A percentile compares a stretch with the other conserved stretches of the same genome.
Conservation (phyloP, 2,329 filamentous ascomycete genomes). For the Cytospora schulzeri region DNA sequence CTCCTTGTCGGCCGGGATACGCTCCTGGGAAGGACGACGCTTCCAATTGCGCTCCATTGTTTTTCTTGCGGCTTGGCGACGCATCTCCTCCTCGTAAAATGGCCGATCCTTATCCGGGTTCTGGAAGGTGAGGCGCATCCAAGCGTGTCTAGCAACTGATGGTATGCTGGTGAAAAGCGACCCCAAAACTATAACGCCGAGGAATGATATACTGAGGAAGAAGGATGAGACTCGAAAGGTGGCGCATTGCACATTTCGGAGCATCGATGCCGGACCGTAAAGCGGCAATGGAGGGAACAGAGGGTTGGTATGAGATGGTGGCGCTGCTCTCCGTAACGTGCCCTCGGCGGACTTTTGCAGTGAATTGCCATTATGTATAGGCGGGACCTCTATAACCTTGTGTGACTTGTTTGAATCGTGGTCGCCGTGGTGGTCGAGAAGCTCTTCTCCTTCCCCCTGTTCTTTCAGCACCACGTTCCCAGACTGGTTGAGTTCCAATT, state of each 20-base stretch:
- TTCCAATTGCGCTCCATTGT: slow-evolving; percentile 67
- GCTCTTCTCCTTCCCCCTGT: slow-evolving; percentile 33
- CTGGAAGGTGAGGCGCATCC: slow-evolving; percentile 57
- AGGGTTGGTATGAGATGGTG: slow-evolving; percentile 72
- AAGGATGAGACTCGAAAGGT: slow-evolving; percentile 70
- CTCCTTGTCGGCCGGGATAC: slow-evolving; percentile 45
- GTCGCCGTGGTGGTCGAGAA: slow-evolving; percentile 40
- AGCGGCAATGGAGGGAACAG: slow-evolving; percentile 83
- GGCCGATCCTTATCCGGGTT: slow-evolving; percentile 64
- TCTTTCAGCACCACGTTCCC: slow-evolving; percentile 20
- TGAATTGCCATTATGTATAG: slow-evolving; percentile 38
- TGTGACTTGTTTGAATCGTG: slow-evolving; percentile 36
- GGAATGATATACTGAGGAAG: slow-evolving; percentile 75
- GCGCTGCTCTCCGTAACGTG: slow-evolving; percentile 52
- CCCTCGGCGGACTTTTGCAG: slow-evolving; percentile 49
- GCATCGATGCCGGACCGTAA: slow-evolving; percentile 72
- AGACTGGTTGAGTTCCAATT: slow-evolving; percentile 39
- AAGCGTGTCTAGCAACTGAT: slow-evolving; percentile 48
- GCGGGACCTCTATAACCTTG: slow-evolving; percentile 27
- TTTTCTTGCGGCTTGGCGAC: slow-evolving; percentile 57
- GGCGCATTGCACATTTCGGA: slow-evolving; percentile 67
- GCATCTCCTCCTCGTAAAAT: slow-evolving; percentile 73
- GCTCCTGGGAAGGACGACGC: slow-evolving; percentile 42
- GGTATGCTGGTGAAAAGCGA: slow-evolving; percentile 70
- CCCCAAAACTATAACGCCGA: slow-evolving; percentile 74